Base-by-base conservation (phyloP, 208 protist genomes). In the Leishmania major region DNA sequence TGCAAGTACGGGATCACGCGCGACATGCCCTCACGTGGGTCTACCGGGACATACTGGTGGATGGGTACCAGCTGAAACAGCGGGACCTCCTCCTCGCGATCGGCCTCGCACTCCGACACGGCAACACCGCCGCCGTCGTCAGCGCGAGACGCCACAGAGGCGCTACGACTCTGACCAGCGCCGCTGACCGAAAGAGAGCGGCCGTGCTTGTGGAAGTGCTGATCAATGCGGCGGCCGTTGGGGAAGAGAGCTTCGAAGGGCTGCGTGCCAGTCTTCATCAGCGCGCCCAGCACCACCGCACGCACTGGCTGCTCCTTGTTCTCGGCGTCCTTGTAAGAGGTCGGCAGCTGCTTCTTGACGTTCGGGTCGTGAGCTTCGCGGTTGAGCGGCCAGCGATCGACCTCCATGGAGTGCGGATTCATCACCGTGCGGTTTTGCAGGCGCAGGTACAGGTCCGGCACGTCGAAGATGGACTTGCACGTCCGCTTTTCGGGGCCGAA, bases 381-480 rank as follows among this genome's bases (percentile, higher is more conserved):
- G 79, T 90, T 80, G 35, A 93, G 78, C 35, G 92, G 78, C 91
- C 92, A 96, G 35, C 92, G 92, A 79, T 96, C 92, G 25, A 96
- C 91, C 84, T 96, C 92, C 59, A 87, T 87, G 10, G 91, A 85
- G 75, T 89, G 90, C 40, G 88, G 91, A 60, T 91, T 85, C 78
- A 90, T 84, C 79, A 89, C 74, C 31, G 92, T 91, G 73, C 92
- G 90, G 80, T 96, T 96, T 82, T 95, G 91, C 79, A 96, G 78
- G 57, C 93, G 88, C 40, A 93, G 75, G 77, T 96, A 96, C 31
- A 91, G 67, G 57, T 93, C 83, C 22, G 93, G 93, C 60, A 96
- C 83, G 75, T 96, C 92, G 53, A 90, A 90, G 75, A 94, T 92
- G 69, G 84, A 86, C 45, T 75, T 22, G 62, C 62, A 78, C 55